Conservation (phyloP, 2,329 filamentous ascomycete genomes). For the Zopfia rhizophila region DNA sequence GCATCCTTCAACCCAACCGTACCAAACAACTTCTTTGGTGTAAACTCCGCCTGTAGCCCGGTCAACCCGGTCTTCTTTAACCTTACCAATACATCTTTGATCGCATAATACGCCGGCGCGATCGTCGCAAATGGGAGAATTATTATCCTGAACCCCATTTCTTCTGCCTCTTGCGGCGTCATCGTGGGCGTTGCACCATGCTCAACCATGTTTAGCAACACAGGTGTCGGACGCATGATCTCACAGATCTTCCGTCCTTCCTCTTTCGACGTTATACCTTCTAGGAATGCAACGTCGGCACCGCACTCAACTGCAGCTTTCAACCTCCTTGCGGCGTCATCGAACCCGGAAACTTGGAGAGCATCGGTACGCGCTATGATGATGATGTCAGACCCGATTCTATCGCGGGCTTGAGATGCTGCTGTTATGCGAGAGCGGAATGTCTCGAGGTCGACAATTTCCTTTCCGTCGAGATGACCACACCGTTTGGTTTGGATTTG, state of each 20-base stretch:
- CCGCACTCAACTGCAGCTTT: conserved; percentile 46
- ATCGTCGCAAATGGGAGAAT: conserved; percentile 58
- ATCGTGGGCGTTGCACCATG: conserved; percentile 64
- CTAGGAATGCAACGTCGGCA: conserved; percentile 67
- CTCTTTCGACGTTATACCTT: conserved; percentile 63
- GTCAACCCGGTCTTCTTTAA: conserved; percentile 6
- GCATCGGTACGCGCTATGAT: conserved; percentile 72
- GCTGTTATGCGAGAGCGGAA: conserved; percentile 65
- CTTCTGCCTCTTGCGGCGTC: conserved; percentile 61
- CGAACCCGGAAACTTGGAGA: conserved; percentile 64
- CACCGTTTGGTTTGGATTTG: conserved; percentile 71
- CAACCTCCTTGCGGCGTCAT: conserved; percentile 63
- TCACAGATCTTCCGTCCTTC: conserved; percentile 58
- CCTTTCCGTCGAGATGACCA: conserved; percentile 69
- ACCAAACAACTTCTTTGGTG: conserved; percentile 6
- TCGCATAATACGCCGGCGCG: conserved; percentile 1
- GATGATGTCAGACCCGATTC: conserved; percentile 64
- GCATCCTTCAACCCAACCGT: conserved; percentile 1
- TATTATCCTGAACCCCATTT: conserved; percentile 66
- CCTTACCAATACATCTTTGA: background rate
- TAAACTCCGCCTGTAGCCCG: background rate
- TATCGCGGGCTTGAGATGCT: conserved; percentile 59
- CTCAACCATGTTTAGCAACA: conserved; percentile 66
- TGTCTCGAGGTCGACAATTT: conserved; percentile 61
- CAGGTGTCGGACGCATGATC: conserved; percentile 58